A percentile compares a stretch with the other conserved stretches of the same genome.
Evolutionary conservation across 2,329 filamentous ascomycete genomes (phyloP).

Genomic region (Verticillium albo-atrum): DNA sequence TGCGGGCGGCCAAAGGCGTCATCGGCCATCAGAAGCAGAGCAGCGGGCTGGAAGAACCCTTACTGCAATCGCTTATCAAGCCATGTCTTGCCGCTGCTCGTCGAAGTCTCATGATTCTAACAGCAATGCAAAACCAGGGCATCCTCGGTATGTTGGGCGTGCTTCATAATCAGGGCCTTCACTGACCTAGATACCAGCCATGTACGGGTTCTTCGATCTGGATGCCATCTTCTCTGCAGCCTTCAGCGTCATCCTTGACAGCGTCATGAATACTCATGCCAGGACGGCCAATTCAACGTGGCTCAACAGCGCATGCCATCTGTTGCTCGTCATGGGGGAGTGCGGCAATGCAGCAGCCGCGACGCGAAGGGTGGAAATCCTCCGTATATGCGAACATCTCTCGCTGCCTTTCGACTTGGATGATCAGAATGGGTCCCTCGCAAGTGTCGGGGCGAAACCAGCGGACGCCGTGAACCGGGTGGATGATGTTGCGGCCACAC

Average conservation of each 20-base stretch:
- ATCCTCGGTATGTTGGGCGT: neutral
- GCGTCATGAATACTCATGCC: neutral
- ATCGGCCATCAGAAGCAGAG: neutral
- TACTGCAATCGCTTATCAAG: neutral
- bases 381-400: neutral
- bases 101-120: neutral
- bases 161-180: too few relatives aligned
- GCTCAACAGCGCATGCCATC: neutral
- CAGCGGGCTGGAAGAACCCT: neutral
- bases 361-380: neutral
- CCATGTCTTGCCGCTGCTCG: neutral
- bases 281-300: neutral
- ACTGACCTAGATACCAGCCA: neutral
- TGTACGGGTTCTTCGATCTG: neutral
- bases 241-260: neutral
- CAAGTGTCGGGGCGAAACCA: neutral
- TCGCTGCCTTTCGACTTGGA: neutral
- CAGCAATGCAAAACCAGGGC: neutral
- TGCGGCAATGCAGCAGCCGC: neutral
- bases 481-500: neutral
- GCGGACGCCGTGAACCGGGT: neutral
- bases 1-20: neutral
- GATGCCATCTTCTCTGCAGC: constrained; percentile 1
- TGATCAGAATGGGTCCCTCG: neutral
- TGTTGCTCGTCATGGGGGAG: neutral